phyloP scores from a whole-genome alignment of 2,329 filamentous ascomycete genomes.

The Fusarium xylarioides region DNA sequence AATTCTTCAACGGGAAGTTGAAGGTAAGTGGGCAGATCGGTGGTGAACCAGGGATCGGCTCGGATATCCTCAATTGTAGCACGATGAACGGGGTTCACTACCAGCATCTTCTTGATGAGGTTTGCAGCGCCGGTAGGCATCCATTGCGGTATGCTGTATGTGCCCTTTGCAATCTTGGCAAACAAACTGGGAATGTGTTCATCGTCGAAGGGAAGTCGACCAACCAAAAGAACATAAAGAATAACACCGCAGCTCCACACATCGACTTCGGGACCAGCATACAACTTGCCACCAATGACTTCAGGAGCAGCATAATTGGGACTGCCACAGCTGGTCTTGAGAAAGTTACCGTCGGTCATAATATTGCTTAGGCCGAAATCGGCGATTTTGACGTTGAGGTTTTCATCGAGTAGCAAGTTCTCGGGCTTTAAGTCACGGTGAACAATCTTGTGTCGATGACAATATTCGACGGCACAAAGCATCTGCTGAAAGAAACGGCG shows the following conservation, averaged over 20 bases:
- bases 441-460: constrained; percentile 98
- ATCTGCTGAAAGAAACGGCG: constrained; percentile 99
- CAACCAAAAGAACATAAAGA: constrained; percentile 82
- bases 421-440: constrained; percentile 98
- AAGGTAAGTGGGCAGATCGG: constrained; percentile 86
- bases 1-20: constrained; percentile 91
- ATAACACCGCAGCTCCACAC: constrained; percentile 98
- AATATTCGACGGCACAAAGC: constrained; percentile 98
- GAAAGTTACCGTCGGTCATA: constrained; percentile 99
- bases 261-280: constrained; percentile 96
- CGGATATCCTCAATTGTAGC: constrained; percentile 95
- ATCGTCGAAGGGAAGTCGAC: constrained; percentile 92
- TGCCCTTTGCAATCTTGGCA: constrained; percentile 95
- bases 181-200: constrained; percentile 98
- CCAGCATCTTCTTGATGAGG: constrained; percentile 91
- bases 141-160: constrained; percentile 91
- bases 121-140: constrained; percentile 84
- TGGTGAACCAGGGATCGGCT: constrained; percentile 91
- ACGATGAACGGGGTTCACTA: constrained; percentile 92
- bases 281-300: constrained; percentile 96
- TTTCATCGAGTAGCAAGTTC: constrained; percentile 92
- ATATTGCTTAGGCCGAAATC: constrained; percentile 99
- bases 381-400: constrained; percentile 98
- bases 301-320: constrained; percentile 98
- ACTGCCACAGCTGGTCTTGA: constrained; percentile 98